These are phyloP conservation scores for Pestalotiopsis fici DNA, from an alignment of 2,329 filamentous ascomycete genomes.

Conservation along the genomic window DNA sequence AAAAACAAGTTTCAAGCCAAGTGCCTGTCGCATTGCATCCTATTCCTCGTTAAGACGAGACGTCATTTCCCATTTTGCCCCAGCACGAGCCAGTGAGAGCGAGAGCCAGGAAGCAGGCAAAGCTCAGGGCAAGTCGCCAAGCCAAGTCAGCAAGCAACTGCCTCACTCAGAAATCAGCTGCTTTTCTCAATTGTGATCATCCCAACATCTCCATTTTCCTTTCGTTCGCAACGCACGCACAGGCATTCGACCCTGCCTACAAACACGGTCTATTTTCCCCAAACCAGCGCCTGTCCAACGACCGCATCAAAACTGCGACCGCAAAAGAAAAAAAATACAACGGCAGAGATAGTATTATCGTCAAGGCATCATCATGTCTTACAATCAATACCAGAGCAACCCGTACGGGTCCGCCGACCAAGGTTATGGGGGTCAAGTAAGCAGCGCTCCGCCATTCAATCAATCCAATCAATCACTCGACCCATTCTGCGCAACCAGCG, in stretches of 20 bases:
- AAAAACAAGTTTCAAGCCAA: constrained; percentile 7
- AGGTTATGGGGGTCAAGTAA: constrained; percentile 45
- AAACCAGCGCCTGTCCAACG: neutral
- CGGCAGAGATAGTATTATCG: neutral
- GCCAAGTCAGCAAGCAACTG: constrained; percentile 3
- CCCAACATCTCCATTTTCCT: neutral
- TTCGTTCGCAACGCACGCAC: neutral
- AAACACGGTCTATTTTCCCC: neutral
- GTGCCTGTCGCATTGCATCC: constrained; percentile 3
- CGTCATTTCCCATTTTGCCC: constrained; percentile 8
- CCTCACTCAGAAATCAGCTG: constrained; percentile 3
- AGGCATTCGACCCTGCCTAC: too few relatives aligned
- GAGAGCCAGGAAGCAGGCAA: neutral
- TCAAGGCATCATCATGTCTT: constrained; percentile 51
- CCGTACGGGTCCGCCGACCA: constrained; percentile 59
- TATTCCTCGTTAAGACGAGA: constrained; percentile 4
- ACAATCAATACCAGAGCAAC: constrained; percentile 62
- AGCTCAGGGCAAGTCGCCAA: constrained; percentile 6
- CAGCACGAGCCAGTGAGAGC: neutral
- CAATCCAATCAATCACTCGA: constrained; percentile 7
- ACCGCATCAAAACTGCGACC: neutral
- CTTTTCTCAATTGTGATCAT: constrained; percentile 5
- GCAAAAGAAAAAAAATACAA: neutral
- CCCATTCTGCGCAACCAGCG: neutral
- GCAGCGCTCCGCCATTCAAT: constrained; percentile 23